Evolutionary conservation across 768 basidiomycete species (phyloP).

Genomic region (Kwoniella dejecticola): DNA sequence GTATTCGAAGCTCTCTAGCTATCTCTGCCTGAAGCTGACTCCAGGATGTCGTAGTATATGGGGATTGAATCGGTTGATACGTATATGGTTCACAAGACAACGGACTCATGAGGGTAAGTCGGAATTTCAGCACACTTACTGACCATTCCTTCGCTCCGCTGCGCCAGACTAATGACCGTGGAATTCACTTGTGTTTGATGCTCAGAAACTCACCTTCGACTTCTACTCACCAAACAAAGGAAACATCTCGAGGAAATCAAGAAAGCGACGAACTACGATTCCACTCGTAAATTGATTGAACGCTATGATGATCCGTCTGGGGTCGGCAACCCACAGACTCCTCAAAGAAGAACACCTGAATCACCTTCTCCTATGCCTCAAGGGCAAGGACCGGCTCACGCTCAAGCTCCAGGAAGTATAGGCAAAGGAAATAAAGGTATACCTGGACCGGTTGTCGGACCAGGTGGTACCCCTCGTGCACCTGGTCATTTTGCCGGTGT

Average conservation of each 20-base stretch:
- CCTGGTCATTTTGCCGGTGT: slow-evolving; percentile 49
- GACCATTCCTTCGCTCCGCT: background rate
- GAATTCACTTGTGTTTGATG: too few relatives aligned
- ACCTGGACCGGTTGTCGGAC: slow-evolving; percentile 2
- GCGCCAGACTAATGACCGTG: too few relatives aligned
- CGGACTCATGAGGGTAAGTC: slow-evolving; percentile 46
- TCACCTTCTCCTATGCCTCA: slow-evolving; percentile 23
- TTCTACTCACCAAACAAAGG: slow-evolving; percentile 74
- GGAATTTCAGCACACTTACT: background rate
- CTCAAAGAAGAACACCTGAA: slow-evolving; percentile 22
- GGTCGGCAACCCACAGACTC: slow-evolving; percentile 9
- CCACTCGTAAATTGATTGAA: slow-evolving; percentile 84
- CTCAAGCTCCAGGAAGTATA: background rate
- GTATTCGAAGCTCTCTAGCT: too few relatives aligned
- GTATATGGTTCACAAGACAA: slow-evolving; percentile 44
- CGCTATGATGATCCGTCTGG: slow-evolving; percentile 70
- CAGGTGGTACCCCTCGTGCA: slow-evolving; percentile 42
- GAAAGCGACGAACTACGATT: slow-evolving; percentile 95
- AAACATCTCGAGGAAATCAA: slow-evolving; percentile 92
- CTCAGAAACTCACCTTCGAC: slow-evolving; percentile 76
- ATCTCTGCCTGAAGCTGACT: too few relatives aligned
- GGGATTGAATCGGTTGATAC: slow-evolving; percentile 39
- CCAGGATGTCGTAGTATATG: slow-evolving; percentile 23
- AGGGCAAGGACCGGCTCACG: background rate
- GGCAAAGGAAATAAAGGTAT: background rate